A percentile compares a stretch with the other conserved stretches of the same genome.
phyloP scores from a whole-genome alignment of 2,329 filamentous ascomycete species.

The Penicillium sp. region DNA sequence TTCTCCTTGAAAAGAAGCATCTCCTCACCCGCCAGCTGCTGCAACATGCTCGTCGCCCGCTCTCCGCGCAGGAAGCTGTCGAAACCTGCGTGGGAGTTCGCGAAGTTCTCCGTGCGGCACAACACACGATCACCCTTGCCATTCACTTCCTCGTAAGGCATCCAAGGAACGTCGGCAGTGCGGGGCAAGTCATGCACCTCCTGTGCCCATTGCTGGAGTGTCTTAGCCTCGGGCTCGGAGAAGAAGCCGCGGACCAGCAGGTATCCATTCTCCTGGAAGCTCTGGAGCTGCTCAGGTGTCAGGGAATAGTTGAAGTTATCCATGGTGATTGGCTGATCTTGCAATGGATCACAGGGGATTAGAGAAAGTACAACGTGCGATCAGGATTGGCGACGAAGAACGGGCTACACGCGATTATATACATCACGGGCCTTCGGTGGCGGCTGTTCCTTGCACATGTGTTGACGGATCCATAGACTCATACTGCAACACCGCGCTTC shows the following conservation, averaged over 20 bases:
- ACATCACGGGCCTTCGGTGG: not conserved
- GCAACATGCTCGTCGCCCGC: conserved; percentile 30
- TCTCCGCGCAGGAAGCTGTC: conserved; percentile 37
- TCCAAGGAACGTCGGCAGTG: conserved; percentile 28
- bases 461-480: not conserved
- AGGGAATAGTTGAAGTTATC: conserved; percentile 22
- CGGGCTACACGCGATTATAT: not conserved
- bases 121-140: conserved; percentile 30
- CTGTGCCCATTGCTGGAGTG: conserved; percentile 33
- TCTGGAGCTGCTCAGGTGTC: conserved; percentile 21
- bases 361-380: not conserved
- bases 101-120: conserved; percentile 38
- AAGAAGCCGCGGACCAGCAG: conserved; percentile 29
- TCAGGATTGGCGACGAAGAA: not conserved
- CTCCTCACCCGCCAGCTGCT: conserved; percentile 37
- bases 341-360: not conserved
- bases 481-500: not conserved
- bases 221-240: conserved; percentile 16
- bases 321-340: conserved; percentile 8
- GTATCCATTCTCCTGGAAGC: conserved; percentile 32
- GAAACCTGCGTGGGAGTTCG: conserved; percentile 34
- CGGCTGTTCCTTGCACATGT: not conserved
- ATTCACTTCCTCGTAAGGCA: conserved; percentile 40
- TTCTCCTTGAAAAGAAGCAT: conserved; percentile 49
- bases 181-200: conserved; percentile 38